Conservation (phyloP, 176 grass and related monocot genomes). For the Thinopyrum elongatum region DNA sequence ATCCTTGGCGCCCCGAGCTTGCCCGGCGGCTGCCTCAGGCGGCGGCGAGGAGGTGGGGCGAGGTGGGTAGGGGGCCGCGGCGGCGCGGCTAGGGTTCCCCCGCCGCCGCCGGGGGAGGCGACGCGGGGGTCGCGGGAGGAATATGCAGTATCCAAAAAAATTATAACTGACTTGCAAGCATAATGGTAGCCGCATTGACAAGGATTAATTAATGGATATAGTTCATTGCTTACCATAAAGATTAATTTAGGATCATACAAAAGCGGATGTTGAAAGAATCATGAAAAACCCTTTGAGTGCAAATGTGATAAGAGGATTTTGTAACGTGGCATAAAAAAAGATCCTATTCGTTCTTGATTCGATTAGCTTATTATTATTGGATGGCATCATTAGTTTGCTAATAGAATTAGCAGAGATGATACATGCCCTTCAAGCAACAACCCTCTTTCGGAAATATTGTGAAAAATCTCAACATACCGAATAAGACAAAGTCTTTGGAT, state of each 20-base stretch:
- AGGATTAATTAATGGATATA: too few relatives aligned
- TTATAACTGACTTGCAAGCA: too few relatives aligned
- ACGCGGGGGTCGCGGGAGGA: too few relatives aligned
- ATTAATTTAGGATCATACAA: too few relatives aligned
- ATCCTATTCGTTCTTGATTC: neutral
- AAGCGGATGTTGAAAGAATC: neutral
- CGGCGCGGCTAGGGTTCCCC: too few relatives aligned
- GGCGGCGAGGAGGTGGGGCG: too few relatives aligned
- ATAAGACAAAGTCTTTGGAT: neutral
- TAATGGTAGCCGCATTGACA: too few relatives aligned
- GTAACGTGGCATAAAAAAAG: neutral
- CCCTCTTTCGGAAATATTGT: neutral
- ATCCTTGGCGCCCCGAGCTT: too few relatives aligned
- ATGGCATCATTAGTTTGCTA: neutral
- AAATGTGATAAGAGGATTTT: neutral
- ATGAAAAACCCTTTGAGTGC: neutral
- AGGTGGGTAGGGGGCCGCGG: too few relatives aligned
- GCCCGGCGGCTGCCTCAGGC: too few relatives aligned
- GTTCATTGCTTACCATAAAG: neutral
- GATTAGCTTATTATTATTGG: neutral
- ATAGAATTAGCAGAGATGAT: neutral
- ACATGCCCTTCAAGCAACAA: neutral
- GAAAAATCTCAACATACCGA: neutral
- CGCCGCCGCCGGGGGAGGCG: too few relatives aligned
- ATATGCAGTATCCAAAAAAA: too few relatives aligned